Conservation (phyloP, 257 asterid species). For the Ballota nigra region DNA sequence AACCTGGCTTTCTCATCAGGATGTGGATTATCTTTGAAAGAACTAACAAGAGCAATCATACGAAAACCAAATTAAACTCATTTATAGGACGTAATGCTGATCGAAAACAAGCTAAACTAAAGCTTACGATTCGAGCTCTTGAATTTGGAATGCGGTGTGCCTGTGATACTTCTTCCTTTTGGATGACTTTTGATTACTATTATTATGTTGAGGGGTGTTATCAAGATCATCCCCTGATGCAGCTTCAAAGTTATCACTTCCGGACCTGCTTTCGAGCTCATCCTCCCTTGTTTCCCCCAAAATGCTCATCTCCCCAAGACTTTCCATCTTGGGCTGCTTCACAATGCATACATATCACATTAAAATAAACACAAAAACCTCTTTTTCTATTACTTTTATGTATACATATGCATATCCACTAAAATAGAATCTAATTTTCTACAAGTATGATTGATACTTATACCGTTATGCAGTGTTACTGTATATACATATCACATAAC, state of each 20-base stretch:
- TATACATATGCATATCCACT: too few relatives aligned
- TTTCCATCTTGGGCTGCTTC: slow-evolving; percentile 78
- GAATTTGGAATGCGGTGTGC: slow-evolving; percentile 73
- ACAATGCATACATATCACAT: slow-evolving; percentile 3
- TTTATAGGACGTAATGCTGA: not conserved
- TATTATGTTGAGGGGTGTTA: slow-evolving; percentile 33
- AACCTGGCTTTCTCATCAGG: slow-evolving; percentile 83
- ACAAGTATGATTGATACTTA: too few relatives aligned
- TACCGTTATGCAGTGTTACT: too few relatives aligned
- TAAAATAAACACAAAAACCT: not conserved
- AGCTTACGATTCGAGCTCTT: slow-evolving; percentile 75
- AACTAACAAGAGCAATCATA: slow-evolving; percentile 31
- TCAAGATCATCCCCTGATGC: slow-evolving; percentile 65
- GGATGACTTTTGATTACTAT: slow-evolving; percentile 20
- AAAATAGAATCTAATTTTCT: too few relatives aligned
- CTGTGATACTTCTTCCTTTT: slow-evolving; percentile 61
- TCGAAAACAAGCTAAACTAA: not conserved
- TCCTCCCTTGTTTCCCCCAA: slow-evolving; percentile 49
- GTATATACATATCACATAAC: slow-evolving; percentile 8
- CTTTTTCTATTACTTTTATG: too few relatives aligned
- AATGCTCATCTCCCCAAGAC: slow-evolving; percentile 53
- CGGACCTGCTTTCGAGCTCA: slow-evolving; percentile 62
- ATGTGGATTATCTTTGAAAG: slow-evolving; percentile 86
- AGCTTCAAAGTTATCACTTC: slow-evolving; percentile 67
- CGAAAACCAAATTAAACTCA: not conserved